Conservation (phyloP, 2,329 filamentous ascomycete species). For the Kalmusia sp. region DNA sequence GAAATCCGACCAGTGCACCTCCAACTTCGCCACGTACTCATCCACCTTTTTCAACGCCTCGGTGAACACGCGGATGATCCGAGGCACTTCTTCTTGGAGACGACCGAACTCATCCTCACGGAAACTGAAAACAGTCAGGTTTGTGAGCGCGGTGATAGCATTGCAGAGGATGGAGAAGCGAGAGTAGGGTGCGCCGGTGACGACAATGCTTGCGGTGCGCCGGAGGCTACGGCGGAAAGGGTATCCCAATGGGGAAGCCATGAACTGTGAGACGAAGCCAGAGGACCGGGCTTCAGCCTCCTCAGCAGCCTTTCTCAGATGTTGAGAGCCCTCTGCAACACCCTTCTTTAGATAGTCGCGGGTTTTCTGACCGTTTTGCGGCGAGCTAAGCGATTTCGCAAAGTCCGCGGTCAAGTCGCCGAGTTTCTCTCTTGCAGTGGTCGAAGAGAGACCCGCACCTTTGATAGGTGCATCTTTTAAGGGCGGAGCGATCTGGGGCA, state of each 20-base stretch:
- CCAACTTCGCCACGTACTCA: constrained; percentile 64
- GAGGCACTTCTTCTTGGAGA: constrained; percentile 81
- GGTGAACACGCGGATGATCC: constrained; percentile 77
- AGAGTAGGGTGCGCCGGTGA: constrained; percentile 77
- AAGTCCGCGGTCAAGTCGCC: constrained; percentile 49
- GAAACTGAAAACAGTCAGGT: constrained; percentile 75
- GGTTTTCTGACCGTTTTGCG: constrained; percentile 43
- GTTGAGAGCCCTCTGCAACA: constrained; percentile 25
- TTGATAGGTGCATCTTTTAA: constrained; percentile 58
- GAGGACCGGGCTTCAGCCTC: constrained; percentile 33
- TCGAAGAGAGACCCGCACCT: constrained; percentile 48
- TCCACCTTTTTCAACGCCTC: constrained; percentile 73
- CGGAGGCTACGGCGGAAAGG: constrained; percentile 75
- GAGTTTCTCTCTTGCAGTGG: constrained; percentile 37
- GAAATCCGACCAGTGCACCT: constrained; percentile 81
- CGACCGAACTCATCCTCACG: constrained; percentile 84
- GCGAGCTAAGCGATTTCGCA: constrained; percentile 48
- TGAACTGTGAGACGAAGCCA: constrained; percentile 34
- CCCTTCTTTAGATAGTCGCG: constrained; percentile 42
- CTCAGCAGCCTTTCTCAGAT: neutral
- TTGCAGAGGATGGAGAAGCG: constrained; percentile 53
- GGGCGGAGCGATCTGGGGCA: constrained; percentile 59
- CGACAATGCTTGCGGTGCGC: constrained; percentile 68
- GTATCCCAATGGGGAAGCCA: constrained; percentile 62
- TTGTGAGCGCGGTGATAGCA: constrained; percentile 72